Evolutionary conservation across 2,329 filamentous ascomycete species (phyloP).

Genomic region (Teratosphaeriaceae sp.): DNA sequence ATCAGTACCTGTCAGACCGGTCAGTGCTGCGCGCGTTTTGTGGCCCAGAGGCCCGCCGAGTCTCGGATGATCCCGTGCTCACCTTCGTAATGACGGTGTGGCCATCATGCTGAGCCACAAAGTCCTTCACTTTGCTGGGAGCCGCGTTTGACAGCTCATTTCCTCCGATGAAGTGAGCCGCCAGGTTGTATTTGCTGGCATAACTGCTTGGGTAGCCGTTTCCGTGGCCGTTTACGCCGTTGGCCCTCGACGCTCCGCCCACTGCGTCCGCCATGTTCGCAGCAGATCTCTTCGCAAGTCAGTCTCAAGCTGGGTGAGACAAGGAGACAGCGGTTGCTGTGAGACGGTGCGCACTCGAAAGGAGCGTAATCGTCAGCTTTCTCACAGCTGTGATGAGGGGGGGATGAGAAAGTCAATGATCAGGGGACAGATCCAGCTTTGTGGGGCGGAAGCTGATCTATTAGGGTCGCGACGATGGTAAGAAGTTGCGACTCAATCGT

Average conservation of each 20-base stretch:
- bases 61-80: slow-evolving; percentile 35
- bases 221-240: slow-evolving; percentile 28
- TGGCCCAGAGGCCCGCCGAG: not conserved
- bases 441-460: slow-evolving; percentile 3
- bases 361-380: slow-evolving; percentile 4
- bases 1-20: slow-evolving; percentile 69
- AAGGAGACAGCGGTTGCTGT: not conserved
- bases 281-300: not conserved
- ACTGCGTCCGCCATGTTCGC: slow-evolving; percentile 30
- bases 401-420: slow-evolving; percentile 1
- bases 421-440: slow-evolving; percentile 3
- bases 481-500: not conserved
- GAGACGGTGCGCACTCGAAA: not conserved
- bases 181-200: slow-evolving; percentile 73
- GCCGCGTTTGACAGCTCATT: slow-evolving; percentile 78
- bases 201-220: slow-evolving; percentile 58
- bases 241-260: slow-evolving; percentile 31
- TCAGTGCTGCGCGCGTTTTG: slow-evolving; percentile 13
- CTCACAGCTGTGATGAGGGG: slow-evolving; percentile 1
- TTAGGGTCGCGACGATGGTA: too few species aligned
- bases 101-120: slow-evolving; percentile 80
- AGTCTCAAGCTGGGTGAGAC: not conserved
- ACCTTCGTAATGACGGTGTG: slow-evolving; percentile 99
- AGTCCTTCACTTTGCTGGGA: slow-evolving; percentile 88
- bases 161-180: slow-evolving; percentile 94